Percentiles rank a stretch among this genome's conserved stretches.
Conservation (phyloP, 768 basidiomycete genomes). For the Amyloporia xantha region DNA sequence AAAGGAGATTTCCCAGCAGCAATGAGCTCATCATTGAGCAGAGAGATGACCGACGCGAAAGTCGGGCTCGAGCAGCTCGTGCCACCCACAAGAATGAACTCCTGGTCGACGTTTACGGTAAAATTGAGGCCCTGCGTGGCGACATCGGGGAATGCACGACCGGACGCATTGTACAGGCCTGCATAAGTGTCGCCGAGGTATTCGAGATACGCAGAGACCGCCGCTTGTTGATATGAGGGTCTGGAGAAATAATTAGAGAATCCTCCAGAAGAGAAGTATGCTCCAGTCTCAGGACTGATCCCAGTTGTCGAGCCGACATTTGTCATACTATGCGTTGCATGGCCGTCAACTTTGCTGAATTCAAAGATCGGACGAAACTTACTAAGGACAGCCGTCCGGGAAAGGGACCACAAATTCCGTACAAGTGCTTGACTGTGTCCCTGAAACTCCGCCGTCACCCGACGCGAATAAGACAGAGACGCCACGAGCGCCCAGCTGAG, state of each 20-base stretch:
- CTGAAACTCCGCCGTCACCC: constrained; percentile 32
- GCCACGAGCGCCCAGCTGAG: constrained; percentile 31
- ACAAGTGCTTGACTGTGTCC: constrained; percentile 22
- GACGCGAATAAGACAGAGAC: constrained; percentile 32
- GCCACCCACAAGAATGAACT: constrained; percentile 20
- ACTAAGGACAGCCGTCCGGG: constrained; percentile 32
- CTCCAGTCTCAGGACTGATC: constrained; percentile 24
- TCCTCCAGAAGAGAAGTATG: constrained; percentile 29
- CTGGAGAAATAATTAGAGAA: constrained; percentile 28
- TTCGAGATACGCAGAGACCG: constrained; percentile 31
- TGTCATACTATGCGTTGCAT: constrained; percentile 22
- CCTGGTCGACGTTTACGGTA: constrained; percentile 18
- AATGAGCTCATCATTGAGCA: constrained; percentile 29
- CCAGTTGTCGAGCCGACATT: constrained; percentile 30
- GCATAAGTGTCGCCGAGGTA: constrained; percentile 22
- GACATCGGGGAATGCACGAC: constrained; percentile 44
- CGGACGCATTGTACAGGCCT: constrained; percentile 27
- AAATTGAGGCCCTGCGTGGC: constrained; percentile 32
- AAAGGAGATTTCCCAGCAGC: constrained; percentile 22
- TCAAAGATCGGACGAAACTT: constrained; percentile 5
- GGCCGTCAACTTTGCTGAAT: neutral
- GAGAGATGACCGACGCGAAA: constrained; percentile 27
- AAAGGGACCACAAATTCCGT: constrained; percentile 29
- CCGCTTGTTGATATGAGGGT: constrained; percentile 32
- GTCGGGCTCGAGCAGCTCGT: constrained; percentile 29